A percentile compares a stretch with the other conserved stretches of the same genome.
phyloP scores from a whole-genome alignment of 345 rosid genomes.

The Populus alba region DNA sequence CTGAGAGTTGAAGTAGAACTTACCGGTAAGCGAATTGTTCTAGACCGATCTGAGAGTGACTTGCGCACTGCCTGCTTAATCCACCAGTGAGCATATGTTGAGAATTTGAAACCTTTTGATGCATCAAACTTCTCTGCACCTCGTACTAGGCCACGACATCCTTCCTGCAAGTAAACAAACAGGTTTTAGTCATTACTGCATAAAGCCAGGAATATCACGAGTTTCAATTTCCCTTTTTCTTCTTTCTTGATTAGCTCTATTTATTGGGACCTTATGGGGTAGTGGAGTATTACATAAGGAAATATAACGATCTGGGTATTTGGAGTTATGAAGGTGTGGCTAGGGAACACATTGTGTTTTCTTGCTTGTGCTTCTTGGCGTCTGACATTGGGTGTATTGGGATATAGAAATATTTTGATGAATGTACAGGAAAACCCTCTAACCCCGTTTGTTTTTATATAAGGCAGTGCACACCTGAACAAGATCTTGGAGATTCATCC shows the following conservation, averaged over 20 bases:
- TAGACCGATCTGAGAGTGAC: conserved; percentile 79
- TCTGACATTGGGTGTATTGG: not conserved
- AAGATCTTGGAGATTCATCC: conserved; percentile 93
- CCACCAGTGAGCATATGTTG: conserved; percentile 99
- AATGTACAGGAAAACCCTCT: not conserved
- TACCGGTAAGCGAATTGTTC: conserved; percentile 87
- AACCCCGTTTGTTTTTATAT: not conserved
- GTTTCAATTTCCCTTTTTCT: not conserved
- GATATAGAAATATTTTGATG: not conserved
- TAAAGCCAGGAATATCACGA: not conserved
- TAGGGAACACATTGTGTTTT: not conserved
- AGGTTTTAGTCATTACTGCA: conserved; percentile 12
- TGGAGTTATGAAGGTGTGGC: not conserved
- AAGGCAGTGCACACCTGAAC: conserved; percentile 63
- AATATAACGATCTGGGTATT: not conserved
- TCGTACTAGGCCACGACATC: conserved; percentile 86
- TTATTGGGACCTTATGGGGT: not conserved
- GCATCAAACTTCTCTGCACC: conserved; percentile 95
- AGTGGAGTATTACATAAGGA: not conserved
- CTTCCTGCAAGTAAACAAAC: conserved; percentile 54
- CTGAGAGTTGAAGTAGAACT: conserved; percentile 22
- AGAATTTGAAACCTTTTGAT: conserved; percentile 91
- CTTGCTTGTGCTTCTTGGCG: not conserved
- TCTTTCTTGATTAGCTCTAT: not conserved
- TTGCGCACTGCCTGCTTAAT: conserved; percentile 86